Base-by-base conservation (phyloP, 2,329 filamentous ascomycete species). In the Erysiphe pulchra region DNA sequence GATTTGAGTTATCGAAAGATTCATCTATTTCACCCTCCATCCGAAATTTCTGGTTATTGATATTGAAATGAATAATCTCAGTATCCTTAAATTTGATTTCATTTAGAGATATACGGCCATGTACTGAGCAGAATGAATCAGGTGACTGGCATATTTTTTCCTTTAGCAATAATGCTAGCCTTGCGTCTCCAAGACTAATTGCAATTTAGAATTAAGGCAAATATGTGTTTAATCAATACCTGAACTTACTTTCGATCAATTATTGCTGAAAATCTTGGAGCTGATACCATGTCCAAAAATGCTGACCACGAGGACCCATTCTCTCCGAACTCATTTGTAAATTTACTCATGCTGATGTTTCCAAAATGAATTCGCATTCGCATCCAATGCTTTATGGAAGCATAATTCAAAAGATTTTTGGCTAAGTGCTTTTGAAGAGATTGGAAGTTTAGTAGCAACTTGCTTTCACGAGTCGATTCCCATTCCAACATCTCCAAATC, bases 291-390 rank as follows among this genome's bases (percentile, higher is more conserved):
- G 5, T 49, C 45, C n/a, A 38, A 33, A 24, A 60, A 57, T 2
- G 50, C 44, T 14, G 50, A 36, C 32, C 53, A 55, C 6, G 44
- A 30, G 30, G 49, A 50, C 11, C 50, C 32, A 7, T 33, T 40
- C 10, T 50, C 39, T 14, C 18, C 17, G 36, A 58, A 54, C 4
- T 44, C 47, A 16, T 47, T 47, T 12, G 45, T 51, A 39, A 50
- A 57, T 12, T 49, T 45, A 14, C 28, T 47, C 1, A 60, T 44
- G 30, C 50, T 45, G 9, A 55, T 32, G 37, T 55, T 50, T 14
- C 57, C 57, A 46, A 59, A 58, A 31, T 56, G 50, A 8, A 59
- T 49, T 17, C 57, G 51, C 54, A 60, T 56, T 32, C 51, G 49
- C 55, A 59, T 57, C 50, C 52, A 51, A 24, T 47, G 49, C 31